Conservation (phyloP, 805 yeast genomes). For the Starmerella geochares region DNA sequence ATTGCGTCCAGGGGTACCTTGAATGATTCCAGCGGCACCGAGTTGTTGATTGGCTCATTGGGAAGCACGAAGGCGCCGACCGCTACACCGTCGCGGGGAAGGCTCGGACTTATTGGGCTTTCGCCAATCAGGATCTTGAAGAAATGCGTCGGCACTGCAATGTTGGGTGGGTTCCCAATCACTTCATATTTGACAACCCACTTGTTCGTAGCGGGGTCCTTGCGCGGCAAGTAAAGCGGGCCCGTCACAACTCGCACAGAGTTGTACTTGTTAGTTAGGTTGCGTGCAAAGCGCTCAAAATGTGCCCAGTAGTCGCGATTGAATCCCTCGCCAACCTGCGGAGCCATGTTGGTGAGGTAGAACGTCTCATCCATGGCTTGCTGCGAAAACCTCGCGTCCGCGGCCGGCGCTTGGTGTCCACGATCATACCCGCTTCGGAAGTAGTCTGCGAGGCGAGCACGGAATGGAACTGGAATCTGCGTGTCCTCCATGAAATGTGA, state of each 20-base stretch:
- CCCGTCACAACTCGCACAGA: constrained; percentile 86
- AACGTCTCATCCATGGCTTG: constrained; percentile 93
- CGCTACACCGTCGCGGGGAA: constrained; percentile 40
- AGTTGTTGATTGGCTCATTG: constrained; percentile 66
- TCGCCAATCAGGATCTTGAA: constrained; percentile 87
- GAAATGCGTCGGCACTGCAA: constrained; percentile 97
- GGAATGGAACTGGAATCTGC: constrained; percentile 59
- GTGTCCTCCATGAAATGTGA: constrained; percentile 85
- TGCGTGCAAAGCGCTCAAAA: constrained; percentile 77
- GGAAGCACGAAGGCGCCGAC: constrained; percentile 94
- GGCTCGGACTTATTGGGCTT: constrained; percentile 32
- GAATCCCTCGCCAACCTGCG: constrained; percentile 96
- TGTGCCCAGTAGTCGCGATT: constrained; percentile 98
- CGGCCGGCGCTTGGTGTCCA: constrained; percentile 98
- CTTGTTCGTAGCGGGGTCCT: constrained; percentile 65
- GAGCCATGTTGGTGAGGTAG: constrained; percentile 78
- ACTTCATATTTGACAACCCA: constrained; percentile 78
- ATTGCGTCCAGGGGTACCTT: constrained; percentile 84
- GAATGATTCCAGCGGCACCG: constrained; percentile 58
- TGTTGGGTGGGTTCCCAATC: constrained; percentile 89
- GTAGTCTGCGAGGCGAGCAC: constrained; percentile 72
- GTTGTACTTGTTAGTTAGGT: constrained; percentile 59
- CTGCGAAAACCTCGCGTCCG: constrained; percentile 86
- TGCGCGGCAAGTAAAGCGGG: constrained; percentile 77
- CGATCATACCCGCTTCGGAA: constrained; percentile 93